These are phyloP conservation scores for Pelargonium citronellum DNA, from an alignment of 441 rosid genomes.

Conservation along the genomic window DNA sequence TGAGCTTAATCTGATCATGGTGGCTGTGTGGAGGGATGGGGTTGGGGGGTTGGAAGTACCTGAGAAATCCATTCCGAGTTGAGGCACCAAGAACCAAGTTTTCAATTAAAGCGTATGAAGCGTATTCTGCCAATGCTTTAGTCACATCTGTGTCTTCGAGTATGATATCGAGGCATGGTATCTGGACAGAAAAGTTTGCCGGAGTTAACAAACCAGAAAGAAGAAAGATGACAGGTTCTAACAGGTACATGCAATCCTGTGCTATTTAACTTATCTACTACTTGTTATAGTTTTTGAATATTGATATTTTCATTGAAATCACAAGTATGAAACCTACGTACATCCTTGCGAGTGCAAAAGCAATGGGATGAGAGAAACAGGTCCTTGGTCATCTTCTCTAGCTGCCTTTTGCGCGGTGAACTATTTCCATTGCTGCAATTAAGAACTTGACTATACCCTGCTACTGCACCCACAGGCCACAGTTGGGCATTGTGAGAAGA, in stretches of 20 bases:
- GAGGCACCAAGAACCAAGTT: constrained; percentile 77
- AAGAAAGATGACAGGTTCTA: background rate
- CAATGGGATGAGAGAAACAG: constrained; percentile 75
- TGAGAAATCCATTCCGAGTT: constrained; percentile 59
- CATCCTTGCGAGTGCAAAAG: constrained; percentile 87
- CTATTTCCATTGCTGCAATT: constrained; percentile 19
- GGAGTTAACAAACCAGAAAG: background rate
- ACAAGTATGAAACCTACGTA: constrained; percentile 19
- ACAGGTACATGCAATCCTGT: background rate
- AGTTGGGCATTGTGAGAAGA: background rate
- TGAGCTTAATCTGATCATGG: background rate
- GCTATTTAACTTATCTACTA: too few relatives aligned
- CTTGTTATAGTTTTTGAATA: too few relatives aligned
- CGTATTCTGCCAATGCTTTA: constrained; percentile 64
- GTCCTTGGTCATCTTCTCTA: constrained; percentile 44
- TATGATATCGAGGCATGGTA: constrained; percentile 56
- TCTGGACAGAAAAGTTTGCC: constrained; percentile 33
- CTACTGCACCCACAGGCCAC: constrained; percentile 23
- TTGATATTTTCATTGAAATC: too few relatives aligned
- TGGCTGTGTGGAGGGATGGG: background rate
- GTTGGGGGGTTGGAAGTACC: constrained; percentile 32
- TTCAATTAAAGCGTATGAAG: constrained; percentile 60
- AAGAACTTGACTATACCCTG: constrained; percentile 3
- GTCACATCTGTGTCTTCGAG: constrained; percentile 59
- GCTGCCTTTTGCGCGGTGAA: constrained; percentile 26